Conservation (phyloP, 2,329 filamentous ascomycete genomes). For the Microdochium paspali region DNA sequence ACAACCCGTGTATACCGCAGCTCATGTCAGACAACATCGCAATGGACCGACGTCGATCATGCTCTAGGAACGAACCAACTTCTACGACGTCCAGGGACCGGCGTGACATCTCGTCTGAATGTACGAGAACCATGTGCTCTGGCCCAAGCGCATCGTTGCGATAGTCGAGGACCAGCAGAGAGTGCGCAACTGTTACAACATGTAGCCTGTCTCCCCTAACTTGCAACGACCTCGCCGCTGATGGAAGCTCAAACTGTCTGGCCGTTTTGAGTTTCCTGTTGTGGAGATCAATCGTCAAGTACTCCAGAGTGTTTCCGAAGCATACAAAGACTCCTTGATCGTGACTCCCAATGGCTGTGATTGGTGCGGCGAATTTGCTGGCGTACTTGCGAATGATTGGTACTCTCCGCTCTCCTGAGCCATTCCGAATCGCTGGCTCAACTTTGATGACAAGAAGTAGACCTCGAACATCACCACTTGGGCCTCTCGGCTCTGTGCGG, state of each 20-base stretch:
- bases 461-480: not conserved
- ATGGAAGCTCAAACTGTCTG: slow-evolving; percentile 39
- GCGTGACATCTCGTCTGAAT: slow-evolving; percentile 35
- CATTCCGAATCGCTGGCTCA: slow-evolving; percentile 24
- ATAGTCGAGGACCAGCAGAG: slow-evolving; percentile 44
- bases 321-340: slow-evolving; percentile 48
- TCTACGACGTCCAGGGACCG: slow-evolving; percentile 36
- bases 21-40: slow-evolving; percentile 38
- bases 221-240: slow-evolving; percentile 38
- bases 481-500: not conserved
- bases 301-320: slow-evolving; percentile 41
- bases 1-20: slow-evolving; percentile 37
- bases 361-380: slow-evolving; percentile 19
- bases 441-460: slow-evolving; percentile 47
- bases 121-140: slow-evolving; percentile 26
- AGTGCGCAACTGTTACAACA: slow-evolving; percentile 43
- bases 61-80: slow-evolving; percentile 17
- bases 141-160: slow-evolving; percentile 24
- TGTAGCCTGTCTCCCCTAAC: slow-evolving; percentile 37
- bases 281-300: slow-evolving; percentile 40
- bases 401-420: not conserved
- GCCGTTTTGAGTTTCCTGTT: slow-evolving; percentile 41
- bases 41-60: slow-evolving; percentile 24
- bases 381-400: not conserved
- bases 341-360: slow-evolving; percentile 47